phyloP scores from a whole-genome alignment of 2,329 filamentous ascomycete species.

The Trichoderma koningii region DNA sequence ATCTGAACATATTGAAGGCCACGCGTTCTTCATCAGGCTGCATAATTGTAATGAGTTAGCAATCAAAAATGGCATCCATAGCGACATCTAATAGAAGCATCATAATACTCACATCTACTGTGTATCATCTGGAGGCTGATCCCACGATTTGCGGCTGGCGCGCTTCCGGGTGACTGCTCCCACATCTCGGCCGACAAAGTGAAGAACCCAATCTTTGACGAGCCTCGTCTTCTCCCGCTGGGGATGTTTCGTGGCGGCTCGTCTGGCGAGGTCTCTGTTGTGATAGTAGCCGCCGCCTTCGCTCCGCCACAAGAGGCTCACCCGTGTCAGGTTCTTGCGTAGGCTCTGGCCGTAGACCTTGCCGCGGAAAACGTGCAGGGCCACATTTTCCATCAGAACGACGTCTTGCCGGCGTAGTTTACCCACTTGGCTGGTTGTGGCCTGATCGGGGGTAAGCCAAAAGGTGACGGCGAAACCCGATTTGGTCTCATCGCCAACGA shows the following conservation, averaged over 20 bases:
- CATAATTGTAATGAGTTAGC: constrained; percentile 6
- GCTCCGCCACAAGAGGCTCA: constrained; percentile 65
- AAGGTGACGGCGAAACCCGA: constrained; percentile 81
- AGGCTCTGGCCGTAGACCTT: constrained; percentile 85
- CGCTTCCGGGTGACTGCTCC: constrained; percentile 28
- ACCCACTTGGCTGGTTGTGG: constrained; percentile 39
- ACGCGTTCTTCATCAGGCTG: not conserved
- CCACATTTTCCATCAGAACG: constrained; percentile 77
- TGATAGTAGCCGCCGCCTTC: constrained; percentile 58
- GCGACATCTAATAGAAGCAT: constrained; percentile 5
- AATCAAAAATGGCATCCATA: not conserved
- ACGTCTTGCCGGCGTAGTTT: constrained; percentile 71
- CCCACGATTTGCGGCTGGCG: constrained; percentile 39
- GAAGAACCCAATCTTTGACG: constrained; percentile 74
- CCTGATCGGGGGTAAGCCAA: constrained; percentile 62
- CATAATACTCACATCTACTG: constrained; percentile 34
- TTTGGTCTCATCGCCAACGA: constrained; percentile 83
- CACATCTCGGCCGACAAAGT: constrained; percentile 60
- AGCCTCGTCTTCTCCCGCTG: constrained; percentile 64
- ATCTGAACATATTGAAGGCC: not conserved
- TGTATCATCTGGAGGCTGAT: constrained; percentile 46
- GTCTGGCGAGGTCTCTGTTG: constrained; percentile 48
- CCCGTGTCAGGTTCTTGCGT: constrained; percentile 67
- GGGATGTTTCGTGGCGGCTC: constrained; percentile 41
- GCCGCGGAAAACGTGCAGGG: constrained; percentile 71